A percentile compares a stretch with the other conserved stretches of the same genome.
These are phyloP conservation scores for Pulicaria dysenterica DNA, from an alignment of 129 eudicot species.

Conservation along the genomic window DNA sequence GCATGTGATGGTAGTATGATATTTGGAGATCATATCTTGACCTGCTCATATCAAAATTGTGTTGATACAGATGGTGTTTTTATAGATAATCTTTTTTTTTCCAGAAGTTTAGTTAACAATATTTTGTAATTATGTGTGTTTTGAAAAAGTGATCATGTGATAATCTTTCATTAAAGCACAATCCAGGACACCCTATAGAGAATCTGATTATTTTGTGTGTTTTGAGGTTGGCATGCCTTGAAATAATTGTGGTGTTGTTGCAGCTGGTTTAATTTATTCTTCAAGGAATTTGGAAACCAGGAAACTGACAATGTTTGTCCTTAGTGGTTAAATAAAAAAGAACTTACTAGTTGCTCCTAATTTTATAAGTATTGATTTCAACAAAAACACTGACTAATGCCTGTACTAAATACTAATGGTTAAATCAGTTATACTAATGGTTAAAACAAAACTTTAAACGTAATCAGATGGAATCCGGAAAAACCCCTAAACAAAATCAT, in stretches of 20 bases:
- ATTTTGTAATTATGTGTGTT: no score
- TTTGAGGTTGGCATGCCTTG: constrained; percentile 21
- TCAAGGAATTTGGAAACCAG: constrained; percentile 12
- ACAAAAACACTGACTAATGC: background rate
- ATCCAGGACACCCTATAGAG: background rate
- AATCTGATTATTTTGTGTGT: constrained; percentile 14
- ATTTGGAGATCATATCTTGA: background rate
- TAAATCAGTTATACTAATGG: no score
- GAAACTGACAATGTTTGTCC: background rate
- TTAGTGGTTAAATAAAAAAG: background rate
- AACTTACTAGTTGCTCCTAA: no score
- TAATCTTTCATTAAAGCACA: no score
- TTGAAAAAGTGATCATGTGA: constrained; percentile 2
- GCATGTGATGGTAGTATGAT: constrained; percentile 2
- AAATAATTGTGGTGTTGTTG: constrained; percentile 10
- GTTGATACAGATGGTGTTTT: no score
- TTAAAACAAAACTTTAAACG: no score
- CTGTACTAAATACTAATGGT: no score
- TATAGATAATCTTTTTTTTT: no score
- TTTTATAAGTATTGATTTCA: background rate
- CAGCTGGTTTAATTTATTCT: constrained; percentile 8
- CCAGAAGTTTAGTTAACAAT: no score
- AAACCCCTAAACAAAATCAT: no score
- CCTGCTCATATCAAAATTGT: no score
- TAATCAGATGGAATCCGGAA: no score